These are phyloP conservation scores for Paecilomyces niveus DNA, from an alignment of 2,329 filamentous ascomycete species.

Conservation along the genomic window DNA sequence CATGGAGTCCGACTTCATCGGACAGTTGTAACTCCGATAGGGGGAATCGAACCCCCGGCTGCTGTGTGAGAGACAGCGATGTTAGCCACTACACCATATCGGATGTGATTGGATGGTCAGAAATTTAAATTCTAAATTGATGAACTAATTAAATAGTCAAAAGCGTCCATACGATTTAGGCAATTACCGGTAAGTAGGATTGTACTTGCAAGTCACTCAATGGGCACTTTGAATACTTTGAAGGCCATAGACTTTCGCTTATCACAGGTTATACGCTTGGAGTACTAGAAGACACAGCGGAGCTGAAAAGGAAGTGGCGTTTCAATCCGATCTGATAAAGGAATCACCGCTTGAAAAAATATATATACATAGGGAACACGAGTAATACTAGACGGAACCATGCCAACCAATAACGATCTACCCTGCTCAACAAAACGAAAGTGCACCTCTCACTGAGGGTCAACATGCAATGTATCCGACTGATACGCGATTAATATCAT, in stretches of 20 bases:
- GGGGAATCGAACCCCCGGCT: conserved; percentile 21
- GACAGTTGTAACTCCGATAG: conserved; percentile 11
- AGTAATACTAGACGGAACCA: neutral
- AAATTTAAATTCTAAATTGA: too few relatives aligned
- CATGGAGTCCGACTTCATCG: neutral
- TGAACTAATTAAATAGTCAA: too few relatives aligned
- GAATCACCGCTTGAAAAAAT: too few relatives aligned
- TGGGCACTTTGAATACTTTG: too few relatives aligned
- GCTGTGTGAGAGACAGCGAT: conserved; percentile 19
- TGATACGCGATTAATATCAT: neutral
- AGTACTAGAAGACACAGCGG: too few relatives aligned
- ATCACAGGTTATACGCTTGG: too few relatives aligned
- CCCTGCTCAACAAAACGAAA: neutral
- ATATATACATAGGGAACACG: neutral
- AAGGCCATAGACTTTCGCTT: too few relatives aligned
- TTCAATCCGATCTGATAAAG: too few relatives aligned
- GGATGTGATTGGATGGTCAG: neutral
- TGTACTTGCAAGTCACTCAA: too few relatives aligned
- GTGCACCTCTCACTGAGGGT: neutral
- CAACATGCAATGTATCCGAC: neutral
- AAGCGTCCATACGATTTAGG: too few relatives aligned
- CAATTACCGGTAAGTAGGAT: too few relatives aligned
- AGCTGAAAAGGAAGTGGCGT: too few relatives aligned
- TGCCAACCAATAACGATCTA: neutral
- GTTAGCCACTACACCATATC: conserved; percentile 16